phyloP scores from a whole-genome alignment of 768 basidiomycete species.

The Tubosaeta sp. region DNA sequence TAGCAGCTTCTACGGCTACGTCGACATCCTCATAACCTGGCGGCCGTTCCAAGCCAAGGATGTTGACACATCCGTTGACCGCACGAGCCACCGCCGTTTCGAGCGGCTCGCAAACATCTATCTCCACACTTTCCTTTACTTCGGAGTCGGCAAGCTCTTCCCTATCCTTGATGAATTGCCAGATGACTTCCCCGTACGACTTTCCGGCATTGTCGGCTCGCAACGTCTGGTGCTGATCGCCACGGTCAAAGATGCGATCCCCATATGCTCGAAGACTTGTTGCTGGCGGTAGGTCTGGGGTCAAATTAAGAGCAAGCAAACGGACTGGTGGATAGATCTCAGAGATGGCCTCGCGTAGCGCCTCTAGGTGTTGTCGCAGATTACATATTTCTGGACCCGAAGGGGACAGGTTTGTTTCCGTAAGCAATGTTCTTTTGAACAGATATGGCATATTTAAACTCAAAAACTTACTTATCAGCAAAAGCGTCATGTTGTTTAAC shows the following conservation, averaged over 20 bases:
- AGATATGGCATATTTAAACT: neutral
- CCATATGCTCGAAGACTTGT: conserved; percentile 72
- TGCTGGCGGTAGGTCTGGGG: conserved; percentile 49
- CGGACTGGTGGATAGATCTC: conserved; percentile 52
- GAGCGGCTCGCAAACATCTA: conserved; percentile 54
- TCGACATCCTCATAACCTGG: conserved; percentile 56
- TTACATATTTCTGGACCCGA: no score
- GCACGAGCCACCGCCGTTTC: conserved; percentile 55
- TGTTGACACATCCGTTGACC: conserved; percentile 51
- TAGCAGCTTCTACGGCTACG: conserved; percentile 38
- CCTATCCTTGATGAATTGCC: conserved; percentile 65
- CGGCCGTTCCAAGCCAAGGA: conserved; percentile 54
- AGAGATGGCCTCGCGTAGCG: conserved; percentile 54
- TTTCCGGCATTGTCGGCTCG: conserved; percentile 49
- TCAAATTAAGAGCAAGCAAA: conserved; percentile 81
- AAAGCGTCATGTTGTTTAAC: conserved; percentile 70
- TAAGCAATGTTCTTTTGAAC: conserved; percentile 8
- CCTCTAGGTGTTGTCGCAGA: conserved; percentile 68
- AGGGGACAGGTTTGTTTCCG: no score
- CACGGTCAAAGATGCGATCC: conserved; percentile 69
- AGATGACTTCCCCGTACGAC: conserved; percentile 76
- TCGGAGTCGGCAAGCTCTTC: conserved; percentile 61
- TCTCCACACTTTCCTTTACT: conserved; percentile 66
- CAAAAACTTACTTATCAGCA: conserved; percentile 74
- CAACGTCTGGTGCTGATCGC: conserved; percentile 82